These are phyloP conservation scores for Mortierella claussenii DNA, from an alignment of 192 early-diverging fungal species.

Conservation along the genomic window DNA sequence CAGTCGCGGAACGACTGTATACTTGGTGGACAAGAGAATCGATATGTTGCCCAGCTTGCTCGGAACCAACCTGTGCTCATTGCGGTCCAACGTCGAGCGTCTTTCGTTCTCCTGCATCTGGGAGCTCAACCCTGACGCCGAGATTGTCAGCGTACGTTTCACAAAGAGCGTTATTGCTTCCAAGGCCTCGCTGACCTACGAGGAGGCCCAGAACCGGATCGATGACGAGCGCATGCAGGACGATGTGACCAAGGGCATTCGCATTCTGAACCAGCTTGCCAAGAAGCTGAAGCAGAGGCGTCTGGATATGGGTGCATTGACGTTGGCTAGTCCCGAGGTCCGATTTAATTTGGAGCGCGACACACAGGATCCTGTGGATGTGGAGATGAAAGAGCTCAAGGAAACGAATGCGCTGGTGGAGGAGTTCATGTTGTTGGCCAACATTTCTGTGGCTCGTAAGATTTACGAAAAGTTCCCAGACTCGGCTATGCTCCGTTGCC, in stretches of 20 bases:
- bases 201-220: conserved; percentile 91
- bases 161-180: conserved; percentile 91
- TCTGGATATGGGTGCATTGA: conserved; percentile 89
- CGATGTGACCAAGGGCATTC: conserved; percentile 76
- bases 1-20: conserved; percentile 91
- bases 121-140: conserved; percentile 70
- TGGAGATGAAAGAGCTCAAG: conserved; percentile 85
- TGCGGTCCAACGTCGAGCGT: conserved; percentile 89
- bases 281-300: conserved; percentile 81
- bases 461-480: conserved; percentile 83
- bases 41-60: conserved; percentile 95
- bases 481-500: conserved; percentile 82
- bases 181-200: conserved; percentile 93
- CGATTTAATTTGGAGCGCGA: conserved; percentile 92
- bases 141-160: conserved; percentile 82
- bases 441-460: conserved; percentile 93
- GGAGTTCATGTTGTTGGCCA: conserved; percentile 98
- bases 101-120: conserved; percentile 93
- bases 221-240: conserved; percentile 74
- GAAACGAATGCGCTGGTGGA: conserved; percentile 96
- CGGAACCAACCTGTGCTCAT: conserved; percentile 79
- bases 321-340: conserved; percentile 91
- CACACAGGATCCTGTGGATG: conserved; percentile 91
- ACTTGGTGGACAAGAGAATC: conserved; percentile 89
- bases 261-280: conserved; percentile 81